Conservation (phyloP, 1,284 basidiomycete genomes). For the Fomitiporia mediterranea region DNA sequence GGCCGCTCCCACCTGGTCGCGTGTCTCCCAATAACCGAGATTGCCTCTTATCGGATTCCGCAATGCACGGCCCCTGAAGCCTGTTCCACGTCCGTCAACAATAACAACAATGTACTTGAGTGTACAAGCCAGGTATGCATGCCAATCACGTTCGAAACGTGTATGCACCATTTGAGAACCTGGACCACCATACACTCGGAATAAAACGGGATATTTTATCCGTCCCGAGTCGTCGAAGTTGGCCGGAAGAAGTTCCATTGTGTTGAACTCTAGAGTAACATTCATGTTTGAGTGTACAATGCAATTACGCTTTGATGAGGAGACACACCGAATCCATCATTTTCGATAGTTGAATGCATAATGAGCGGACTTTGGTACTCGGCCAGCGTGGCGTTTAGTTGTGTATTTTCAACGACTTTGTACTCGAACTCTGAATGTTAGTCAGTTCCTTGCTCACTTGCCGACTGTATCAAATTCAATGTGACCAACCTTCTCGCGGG, state of each 20-base stretch:
- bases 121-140: constrained; percentile 78
- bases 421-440: constrained; percentile 33
- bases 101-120: constrained; percentile 83
- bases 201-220: constrained; percentile 90
- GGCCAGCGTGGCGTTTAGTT: constrained; percentile 63
- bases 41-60: constrained; percentile 82
- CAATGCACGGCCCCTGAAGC: constrained; percentile 79
- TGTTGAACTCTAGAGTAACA: constrained; percentile 65
- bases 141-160: constrained; percentile 74
- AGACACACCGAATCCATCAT: constrained; percentile 73
- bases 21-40: constrained; percentile 81
- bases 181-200: constrained; percentile 92
- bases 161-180: constrained; percentile 73
- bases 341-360: constrained; percentile 65
- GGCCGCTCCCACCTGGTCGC: constrained; percentile 85
- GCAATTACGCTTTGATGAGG: constrained; percentile 5
- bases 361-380: constrained; percentile 74
- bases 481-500: constrained; percentile 39
- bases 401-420: constrained; percentile 69
- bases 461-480: background rate
- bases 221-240: constrained; percentile 89
- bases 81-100: constrained; percentile 94
- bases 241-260: constrained; percentile 86
- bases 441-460: background rate
- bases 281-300: constrained; percentile 17